Base-by-base conservation (phyloP, 495 filamentous ascomycete genomes). In the Elasticomyces elasticus region DNA sequence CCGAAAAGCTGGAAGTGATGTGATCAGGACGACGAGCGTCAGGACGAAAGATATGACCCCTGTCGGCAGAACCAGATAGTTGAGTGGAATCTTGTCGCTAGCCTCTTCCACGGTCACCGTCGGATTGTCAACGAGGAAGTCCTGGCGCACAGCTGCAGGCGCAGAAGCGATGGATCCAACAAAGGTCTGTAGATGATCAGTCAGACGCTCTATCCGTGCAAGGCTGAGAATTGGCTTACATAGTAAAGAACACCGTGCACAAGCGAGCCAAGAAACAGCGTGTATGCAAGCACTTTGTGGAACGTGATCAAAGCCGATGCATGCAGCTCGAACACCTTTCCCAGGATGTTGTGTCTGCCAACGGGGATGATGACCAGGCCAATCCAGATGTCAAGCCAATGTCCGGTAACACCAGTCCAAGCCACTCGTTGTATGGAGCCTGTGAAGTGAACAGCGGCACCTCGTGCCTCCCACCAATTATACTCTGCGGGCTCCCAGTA, bases 211-310 rank as follows among this genome's bases (percentile, higher is more conserved):
- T 7, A 5, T 10, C 19, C 22, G 20, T 45, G 42, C 19, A 15
- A 15, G 17, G 4, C 2, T 24, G 2, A 23, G 11, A 7, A 22
- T 5, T 7, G 24, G 15, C 42, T 45, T 26, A 45, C 42, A 45
- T 45, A 45, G 42, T 45, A 45, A 22, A 26, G 22, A 15, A 45
- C 7, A 9, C 46, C 25, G 23, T 49, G 28, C 10, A 33, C 27
- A 9, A 51, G 25, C 1, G 33, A 19, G 31, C 6, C 49, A 2
- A 40, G 5, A 11, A 38, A 40, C 7, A 51, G 33, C 13, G 19
- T 6, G 17, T 51, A 51, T 13, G 49, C 49, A 6, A 51, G 28
- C 13, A 38, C 10, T 33, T 51, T 51, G 49, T 51, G 49, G 12
- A 33, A 28, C 15, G 17, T 38, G 6, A 51, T 19, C 13, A 51